A percentile compares a stretch with the other conserved stretches of the same genome.
Evolutionary conservation across 768 basidiomycete species (phyloP).

Genomic region (Termitomyces eurrhizus): DNA sequence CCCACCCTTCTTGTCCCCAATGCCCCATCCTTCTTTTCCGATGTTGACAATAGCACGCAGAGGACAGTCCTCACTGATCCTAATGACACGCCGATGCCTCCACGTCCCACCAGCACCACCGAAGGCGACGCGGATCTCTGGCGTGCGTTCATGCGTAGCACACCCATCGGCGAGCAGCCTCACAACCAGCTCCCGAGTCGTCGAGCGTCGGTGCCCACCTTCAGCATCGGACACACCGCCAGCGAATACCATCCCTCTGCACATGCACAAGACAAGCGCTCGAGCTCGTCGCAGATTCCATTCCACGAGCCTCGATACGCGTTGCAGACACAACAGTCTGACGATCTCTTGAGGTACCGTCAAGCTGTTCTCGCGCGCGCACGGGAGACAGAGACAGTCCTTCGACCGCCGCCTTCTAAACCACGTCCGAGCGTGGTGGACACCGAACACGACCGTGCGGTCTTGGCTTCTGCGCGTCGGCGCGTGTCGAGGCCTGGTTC

Average conservation of each 20-base stretch:
- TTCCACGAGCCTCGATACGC: neutral
- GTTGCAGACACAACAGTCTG: neutral
- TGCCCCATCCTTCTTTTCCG: neutral
- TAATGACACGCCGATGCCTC: constrained; percentile 24
- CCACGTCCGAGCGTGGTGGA: neutral
- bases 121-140: constrained; percentile 1
- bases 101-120: neutral
- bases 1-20: constrained; percentile 57
- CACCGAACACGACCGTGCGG: neutral
- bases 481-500: neutral
- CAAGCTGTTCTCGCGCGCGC: constrained; percentile 2
- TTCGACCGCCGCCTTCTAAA: neutral
- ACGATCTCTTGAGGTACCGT: constrained; percentile 1
- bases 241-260: neutral
- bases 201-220: neutral
- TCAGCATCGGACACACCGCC: too few relatives aligned
- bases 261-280: neutral
- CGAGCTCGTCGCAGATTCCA: neutral
- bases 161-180: neutral
- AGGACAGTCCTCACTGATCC: constrained; percentile 11
- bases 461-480: neutral
- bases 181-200: neutral
- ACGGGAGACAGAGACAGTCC: neutral
- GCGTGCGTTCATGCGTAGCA: constrained; percentile 6
- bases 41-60: constrained; percentile 17